Evolutionary conservation across 2,329 filamentous ascomycete genomes (phyloP), one percentile per base, ranked within the genome.

Genomic region (Neoscytalidium dimidiatum): DNA sequence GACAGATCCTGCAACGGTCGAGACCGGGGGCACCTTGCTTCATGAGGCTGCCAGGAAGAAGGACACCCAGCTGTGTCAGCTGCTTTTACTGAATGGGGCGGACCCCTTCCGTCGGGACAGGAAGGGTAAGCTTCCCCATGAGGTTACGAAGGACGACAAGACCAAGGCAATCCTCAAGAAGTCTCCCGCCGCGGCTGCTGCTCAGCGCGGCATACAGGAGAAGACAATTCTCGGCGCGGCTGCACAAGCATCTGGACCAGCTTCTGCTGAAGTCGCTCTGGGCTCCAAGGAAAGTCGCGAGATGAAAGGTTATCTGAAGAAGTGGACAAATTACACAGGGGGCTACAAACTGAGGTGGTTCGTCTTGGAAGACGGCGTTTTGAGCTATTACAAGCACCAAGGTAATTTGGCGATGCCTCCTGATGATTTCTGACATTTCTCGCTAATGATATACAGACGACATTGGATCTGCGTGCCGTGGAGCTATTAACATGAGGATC

Each of bases 331-430:
- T 76, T 99, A 99, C 76, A 94, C 94, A 23, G 94, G 92, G 74
- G 95, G 95, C 8, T 99, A 97, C 81, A 97, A 99, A 80, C 79
- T 99, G 68, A 86, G 95, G 66, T 99, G 94, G 94, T 99, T 99
- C 75, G 95, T 98, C 14, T 86, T 99, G 8, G 95, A 99, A 75
- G 95, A 99, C 75, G 95, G 95, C 13, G 94, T 99, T 13, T 79
- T 99, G 69, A 98, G 95, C 78, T 99, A 99, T 81, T 99, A 98
- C 82, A 99, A 99, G 80, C 92, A 98, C 77, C 95, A 99, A 80
- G 84, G 84, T 85, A 75, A 62, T 74, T 65, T 21, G 31, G 17
- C 14, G 17, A 28, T 52, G 13, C 26, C 21, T 41, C 11, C 56
- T 46, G 3, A 21, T 14, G 1, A 41, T n/a, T 7, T 56, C 28